A percentile compares a stretch with the other conserved stretches of the same genome.
Evolutionary conservation across 1,139 yeast genomes (phyloP).

Genomic region (Geotrichum cucujoidarum): DNA sequence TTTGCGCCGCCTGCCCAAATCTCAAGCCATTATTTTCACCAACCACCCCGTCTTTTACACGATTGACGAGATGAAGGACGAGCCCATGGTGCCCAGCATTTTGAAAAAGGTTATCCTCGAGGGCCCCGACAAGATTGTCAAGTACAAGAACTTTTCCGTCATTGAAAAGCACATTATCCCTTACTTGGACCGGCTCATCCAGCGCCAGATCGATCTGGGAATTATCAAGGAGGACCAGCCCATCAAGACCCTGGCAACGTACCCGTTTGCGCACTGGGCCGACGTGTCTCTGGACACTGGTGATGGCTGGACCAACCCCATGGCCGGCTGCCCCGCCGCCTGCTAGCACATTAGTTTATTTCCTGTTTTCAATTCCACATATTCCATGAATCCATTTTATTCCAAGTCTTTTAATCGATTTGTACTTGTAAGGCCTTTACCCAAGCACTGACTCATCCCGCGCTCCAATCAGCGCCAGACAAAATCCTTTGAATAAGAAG

Average conservation of each 20-base stretch:
- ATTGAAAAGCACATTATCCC: conserved; percentile 56
- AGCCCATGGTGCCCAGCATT: conserved; percentile 65
- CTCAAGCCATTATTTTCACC: conserved; percentile 56
- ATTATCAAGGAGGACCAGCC: conserved; percentile 54
- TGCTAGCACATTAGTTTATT: not conserved
- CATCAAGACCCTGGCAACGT: conserved; percentile 53
- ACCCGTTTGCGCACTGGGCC: conserved; percentile 53
- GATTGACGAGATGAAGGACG: conserved; percentile 73
- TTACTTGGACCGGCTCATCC: conserved; percentile 52
- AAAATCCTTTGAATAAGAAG: too few relatives aligned
- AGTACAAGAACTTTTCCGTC: conserved; percentile 56
- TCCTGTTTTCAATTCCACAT: not conserved
- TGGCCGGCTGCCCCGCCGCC: conserved; percentile 6
- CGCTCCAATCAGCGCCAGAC: too few relatives aligned
- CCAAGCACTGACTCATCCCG: too few relatives aligned
- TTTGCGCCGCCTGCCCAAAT: conserved; percentile 57
- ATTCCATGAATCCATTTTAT: too few relatives aligned
- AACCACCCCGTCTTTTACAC: conserved; percentile 68
- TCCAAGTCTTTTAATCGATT: too few relatives aligned
- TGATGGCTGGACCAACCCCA: conserved; percentile 30
- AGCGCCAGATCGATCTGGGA: conserved; percentile 55
- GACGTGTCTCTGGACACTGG: conserved; percentile 22
- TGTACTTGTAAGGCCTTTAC: too few relatives aligned
- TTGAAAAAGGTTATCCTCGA: conserved; percentile 57
- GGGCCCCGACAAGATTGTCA: conserved; percentile 60